A percentile compares a stretch with the other conserved stretches of the same genome.
Evolutionary conservation across 2,329 filamentous ascomycete genomes (phyloP).

Genomic region (Ophiocordyceps robertsii): DNA sequence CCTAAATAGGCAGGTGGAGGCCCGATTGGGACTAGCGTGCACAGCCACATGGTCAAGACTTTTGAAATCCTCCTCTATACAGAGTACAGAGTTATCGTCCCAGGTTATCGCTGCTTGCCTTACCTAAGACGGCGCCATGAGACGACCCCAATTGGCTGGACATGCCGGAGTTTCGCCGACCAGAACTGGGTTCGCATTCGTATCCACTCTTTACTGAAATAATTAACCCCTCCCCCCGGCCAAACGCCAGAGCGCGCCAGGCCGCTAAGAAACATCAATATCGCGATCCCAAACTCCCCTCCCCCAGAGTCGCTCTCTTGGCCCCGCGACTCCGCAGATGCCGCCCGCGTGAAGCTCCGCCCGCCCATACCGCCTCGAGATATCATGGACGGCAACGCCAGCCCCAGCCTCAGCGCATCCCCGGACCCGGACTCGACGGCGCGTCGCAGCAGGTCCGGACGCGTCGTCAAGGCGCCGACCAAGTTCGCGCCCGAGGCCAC

Average conservation of each 20-base stretch:
- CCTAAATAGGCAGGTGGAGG: too few species aligned
- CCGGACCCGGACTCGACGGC: slow-evolving; percentile 36
- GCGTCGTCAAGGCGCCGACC: slow-evolving; percentile 46
- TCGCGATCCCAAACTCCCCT: neutral
- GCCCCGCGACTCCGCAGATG: slow-evolving; percentile 6
- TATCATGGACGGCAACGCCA: slow-evolving; percentile 7
- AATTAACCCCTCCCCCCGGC: slow-evolving; percentile 1
- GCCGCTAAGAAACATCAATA: neutral
- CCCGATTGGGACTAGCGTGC: too few species aligned
- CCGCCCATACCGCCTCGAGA: slow-evolving; percentile 4
- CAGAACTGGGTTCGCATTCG: neutral
- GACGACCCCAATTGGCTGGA: too few species aligned
- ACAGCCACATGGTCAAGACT: too few species aligned
- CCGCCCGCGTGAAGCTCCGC: slow-evolving; percentile 3
- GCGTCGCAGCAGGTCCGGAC: slow-evolving; percentile 56
- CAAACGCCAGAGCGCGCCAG: slow-evolving; percentile 5
- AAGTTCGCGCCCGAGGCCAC: slow-evolving; percentile 43
- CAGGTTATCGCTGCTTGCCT: too few species aligned
- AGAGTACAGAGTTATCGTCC: too few species aligned
- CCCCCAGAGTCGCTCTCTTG: neutral
- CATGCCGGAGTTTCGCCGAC: neutral
- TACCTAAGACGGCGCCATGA: too few species aligned
- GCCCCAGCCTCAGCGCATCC: slow-evolving; percentile 6
- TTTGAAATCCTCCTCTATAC: too few species aligned
- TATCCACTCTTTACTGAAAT: slow-evolving; percentile 3